A percentile compares a stretch with the other conserved stretches of the same genome.
These are phyloP conservation scores for Monoraphidium neglectum DNA, from an alignment of 139 green algal genomes.

Conservation along the genomic window DNA sequence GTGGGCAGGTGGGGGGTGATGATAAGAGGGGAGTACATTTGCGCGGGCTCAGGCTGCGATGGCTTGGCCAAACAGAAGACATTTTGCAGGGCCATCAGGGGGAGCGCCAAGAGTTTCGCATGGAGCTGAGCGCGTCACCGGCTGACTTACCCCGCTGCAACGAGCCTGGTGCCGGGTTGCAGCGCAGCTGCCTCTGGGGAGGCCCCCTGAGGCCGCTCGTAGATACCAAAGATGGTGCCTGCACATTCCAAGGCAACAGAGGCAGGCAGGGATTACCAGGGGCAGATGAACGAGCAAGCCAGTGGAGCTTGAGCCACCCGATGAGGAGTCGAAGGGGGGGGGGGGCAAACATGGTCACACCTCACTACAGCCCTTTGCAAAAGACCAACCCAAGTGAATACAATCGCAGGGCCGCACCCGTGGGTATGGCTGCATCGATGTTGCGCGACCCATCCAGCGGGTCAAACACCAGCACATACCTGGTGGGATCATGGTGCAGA, in stretches of 20 bases:
- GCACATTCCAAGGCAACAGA: too few relatives aligned
- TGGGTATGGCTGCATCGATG: conserved; percentile 68
- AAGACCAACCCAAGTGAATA: not conserved
- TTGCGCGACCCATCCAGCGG: conserved; percentile 76
- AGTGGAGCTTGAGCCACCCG: too few relatives aligned
- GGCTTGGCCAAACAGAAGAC: too few relatives aligned
- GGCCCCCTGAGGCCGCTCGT: conserved; percentile 20
- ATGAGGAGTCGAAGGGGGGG: too few relatives aligned
- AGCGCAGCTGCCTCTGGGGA: conserved; percentile 18
- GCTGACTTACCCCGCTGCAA: conserved; percentile 61
- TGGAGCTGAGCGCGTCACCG: too few relatives aligned
- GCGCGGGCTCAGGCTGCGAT: too few relatives aligned
- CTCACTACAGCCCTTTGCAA: not conserved
- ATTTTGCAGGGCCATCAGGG: not conserved
- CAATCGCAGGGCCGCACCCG: conserved; percentile 18
- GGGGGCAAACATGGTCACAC: too few relatives aligned
- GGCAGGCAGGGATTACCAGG: too few relatives aligned
- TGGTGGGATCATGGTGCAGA: not conserved
- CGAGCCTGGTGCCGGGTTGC: conserved; percentile 37
- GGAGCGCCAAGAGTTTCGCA: too few relatives aligned
- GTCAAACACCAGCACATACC: conserved; percentile 70
- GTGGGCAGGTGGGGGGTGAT: too few relatives aligned
- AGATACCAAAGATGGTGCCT: conserved; percentile 82
- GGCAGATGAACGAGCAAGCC: too few relatives aligned
- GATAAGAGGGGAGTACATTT: not conserved